Conservation (phyloP, 169 alveolate genomes). For the Cystoisospora suis region DNA sequence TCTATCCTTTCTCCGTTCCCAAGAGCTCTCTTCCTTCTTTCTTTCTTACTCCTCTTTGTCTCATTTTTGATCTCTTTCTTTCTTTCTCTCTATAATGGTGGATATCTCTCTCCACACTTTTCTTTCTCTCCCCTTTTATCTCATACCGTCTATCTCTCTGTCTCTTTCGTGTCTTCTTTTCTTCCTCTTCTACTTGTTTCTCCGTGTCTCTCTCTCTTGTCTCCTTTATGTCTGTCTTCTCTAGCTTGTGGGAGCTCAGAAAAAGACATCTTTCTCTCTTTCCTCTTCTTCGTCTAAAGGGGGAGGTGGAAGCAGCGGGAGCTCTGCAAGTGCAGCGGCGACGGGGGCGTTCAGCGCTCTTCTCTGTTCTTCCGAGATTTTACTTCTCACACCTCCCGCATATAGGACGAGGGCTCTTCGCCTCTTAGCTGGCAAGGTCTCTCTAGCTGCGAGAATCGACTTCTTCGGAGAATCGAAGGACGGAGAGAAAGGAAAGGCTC, state of each 20-base stretch:
- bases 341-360: slow-evolving; percentile 9
- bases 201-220: not conserved
- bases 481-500: slow-evolving; percentile 63
- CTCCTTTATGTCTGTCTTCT: too few relatives aligned
- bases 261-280: slow-evolving; percentile 15
- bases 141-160: too few relatives aligned
- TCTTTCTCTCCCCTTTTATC: too few relatives aligned
- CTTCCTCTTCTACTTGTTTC: slow-evolving; percentile 24
- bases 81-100: too few relatives aligned
- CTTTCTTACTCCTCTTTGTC: too few relatives aligned
- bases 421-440: slow-evolving; percentile 32
- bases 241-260: slow-evolving; percentile 43
- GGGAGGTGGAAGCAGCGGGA: slow-evolving; percentile 7
- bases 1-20: too few relatives aligned
- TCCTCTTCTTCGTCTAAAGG: slow-evolving; percentile 28
- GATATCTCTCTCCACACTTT: too few relatives aligned
- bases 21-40: too few relatives aligned
- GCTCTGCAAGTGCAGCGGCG: not conserved
- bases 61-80: too few relatives aligned
- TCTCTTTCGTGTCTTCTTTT: not conserved
- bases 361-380: slow-evolving; percentile 41
- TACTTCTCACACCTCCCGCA: slow-evolving; percentile 39
- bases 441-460: slow-evolving; percentile 86
- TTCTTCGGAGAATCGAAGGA: slow-evolving; percentile 74
- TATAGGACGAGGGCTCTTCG: slow-evolving; percentile 43